phyloP scores from a whole-genome alignment of 2,329 filamentous ascomycete species.

The Epichloe coenophiala region DNA sequence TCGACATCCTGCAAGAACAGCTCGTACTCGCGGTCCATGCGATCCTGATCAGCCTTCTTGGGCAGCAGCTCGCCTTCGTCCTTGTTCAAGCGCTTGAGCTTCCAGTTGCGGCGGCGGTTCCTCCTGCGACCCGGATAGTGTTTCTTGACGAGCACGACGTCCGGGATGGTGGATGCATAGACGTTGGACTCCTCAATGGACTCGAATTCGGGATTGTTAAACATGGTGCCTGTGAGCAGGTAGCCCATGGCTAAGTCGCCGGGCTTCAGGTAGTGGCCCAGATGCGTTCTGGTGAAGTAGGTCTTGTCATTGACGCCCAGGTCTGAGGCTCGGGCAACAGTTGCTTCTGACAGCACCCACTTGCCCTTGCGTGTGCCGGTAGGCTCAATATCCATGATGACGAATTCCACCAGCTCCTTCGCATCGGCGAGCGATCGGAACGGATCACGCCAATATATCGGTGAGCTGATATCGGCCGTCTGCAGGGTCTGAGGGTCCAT shows the following conservation, averaged over 20 bases:
- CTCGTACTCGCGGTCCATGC: constrained; percentile 88
- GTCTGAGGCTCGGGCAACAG: constrained; percentile 75
- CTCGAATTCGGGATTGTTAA: constrained; percentile 80
- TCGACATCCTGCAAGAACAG: constrained; percentile 95
- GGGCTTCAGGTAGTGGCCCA: constrained; percentile 71
- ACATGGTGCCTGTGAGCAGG: constrained; percentile 75
- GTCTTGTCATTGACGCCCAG: constrained; percentile 75
- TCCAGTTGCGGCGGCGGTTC: constrained; percentile 73
- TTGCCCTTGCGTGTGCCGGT: constrained; percentile 63
- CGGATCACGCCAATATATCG: constrained; percentile 81
- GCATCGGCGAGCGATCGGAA: constrained; percentile 77
- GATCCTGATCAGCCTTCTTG: constrained; percentile 76
- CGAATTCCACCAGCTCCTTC: constrained; percentile 77
- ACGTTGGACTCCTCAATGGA: constrained; percentile 65
- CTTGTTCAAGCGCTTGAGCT: constrained; percentile 81
- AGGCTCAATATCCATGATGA: constrained; percentile 87
- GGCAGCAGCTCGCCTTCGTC: constrained; percentile 81
- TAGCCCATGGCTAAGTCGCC: constrained; percentile 96
- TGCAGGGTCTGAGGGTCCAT: constrained; percentile 86
- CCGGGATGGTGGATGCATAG: constrained; percentile 69
- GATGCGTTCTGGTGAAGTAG: constrained; percentile 82
- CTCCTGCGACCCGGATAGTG: constrained; percentile 80
- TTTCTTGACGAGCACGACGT: constrained; percentile 95
- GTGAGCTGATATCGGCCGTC: constrained; percentile 69
- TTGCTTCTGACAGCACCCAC: constrained; percentile 75